Base-by-base conservation (phyloP, 257 asterid species). In the Petunia axillaris region DNA sequence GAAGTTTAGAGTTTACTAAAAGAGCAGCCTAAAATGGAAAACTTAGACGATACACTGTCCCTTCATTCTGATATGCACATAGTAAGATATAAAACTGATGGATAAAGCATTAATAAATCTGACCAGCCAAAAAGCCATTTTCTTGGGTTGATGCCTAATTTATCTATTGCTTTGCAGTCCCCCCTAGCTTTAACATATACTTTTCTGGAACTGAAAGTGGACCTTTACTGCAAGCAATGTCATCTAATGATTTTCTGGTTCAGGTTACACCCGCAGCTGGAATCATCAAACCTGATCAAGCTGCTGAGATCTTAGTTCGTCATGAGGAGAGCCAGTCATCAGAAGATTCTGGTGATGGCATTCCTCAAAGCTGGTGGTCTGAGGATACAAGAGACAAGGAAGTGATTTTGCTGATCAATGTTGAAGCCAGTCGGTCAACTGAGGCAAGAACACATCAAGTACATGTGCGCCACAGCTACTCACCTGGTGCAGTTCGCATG, bases 261-360 rank as follows among this genome's bases (percentile, higher is more conserved):
- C 86, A 94, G 98, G 95, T 92, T 55, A 84, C 82, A 36, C 97
- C 97, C 8, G 92, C 95, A 13, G 92, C 87, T 10, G 97, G 98
- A 67, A 65, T 84, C 58, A 82, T 94, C 41, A 83, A 68, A 37
- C 97, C 98, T 0, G 89, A 92, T 58, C 96, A 94, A 81, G 86
- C 65, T 15, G 83, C 74, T 10, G 98, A 92, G 67, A 81, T 94
- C 62, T 82, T 87, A 2, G 60, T 90, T 82, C 93, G 85, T 67
- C 97, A 92, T n/a, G 92, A 89, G 41, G 98, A 92, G 63, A 81
- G 80, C 88, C 91, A 86, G 81, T 84, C 90, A 48, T 66, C 83
- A 78, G 97, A 90, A 71, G 95, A 92, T 55, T 87, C 82, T 14
- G 87, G 81, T 1, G 95, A 94, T 7, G 95, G 97, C 60, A 10